Conservation (phyloP, 1,139 yeast genomes). For the Sugiyamaella paludigena region DNA sequence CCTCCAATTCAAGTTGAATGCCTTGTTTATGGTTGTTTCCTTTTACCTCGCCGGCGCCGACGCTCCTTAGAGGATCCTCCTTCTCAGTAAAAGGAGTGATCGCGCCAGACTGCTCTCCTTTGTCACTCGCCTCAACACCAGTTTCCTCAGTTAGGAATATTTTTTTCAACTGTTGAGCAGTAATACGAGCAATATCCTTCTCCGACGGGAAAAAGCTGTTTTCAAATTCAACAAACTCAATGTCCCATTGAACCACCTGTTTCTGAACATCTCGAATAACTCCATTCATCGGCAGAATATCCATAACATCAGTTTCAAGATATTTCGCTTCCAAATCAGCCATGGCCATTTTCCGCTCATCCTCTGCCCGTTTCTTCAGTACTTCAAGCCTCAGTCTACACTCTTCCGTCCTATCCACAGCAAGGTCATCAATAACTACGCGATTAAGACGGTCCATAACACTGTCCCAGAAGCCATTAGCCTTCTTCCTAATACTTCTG, state of each 20-base stretch:
- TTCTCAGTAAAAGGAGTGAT: conserved; percentile 13
- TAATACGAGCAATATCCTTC: conserved; percentile 85
- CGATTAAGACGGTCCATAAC: conserved; percentile 68
- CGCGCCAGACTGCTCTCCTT: conserved; percentile 8
- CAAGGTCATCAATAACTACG: conserved; percentile 74
- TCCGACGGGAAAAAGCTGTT: conserved; percentile 80
- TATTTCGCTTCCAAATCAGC: conserved; percentile 54
- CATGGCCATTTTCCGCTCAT: conserved; percentile 51
- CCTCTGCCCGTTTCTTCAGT: conserved; percentile 52
- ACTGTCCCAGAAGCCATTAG: conserved; percentile 66
- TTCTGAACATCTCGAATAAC: conserved; percentile 74
- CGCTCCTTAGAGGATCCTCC: conserved; percentile 9
- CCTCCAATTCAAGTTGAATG: too few relatives aligned
- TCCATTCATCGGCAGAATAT: conserved; percentile 66
- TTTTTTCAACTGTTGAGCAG: conserved; percentile 81
- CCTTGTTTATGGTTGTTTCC: neutral
- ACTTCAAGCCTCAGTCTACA: conserved; percentile 61
- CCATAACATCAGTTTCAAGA: conserved; percentile 56
- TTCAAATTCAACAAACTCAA: conserved; percentile 81
- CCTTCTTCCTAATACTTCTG: conserved; percentile 52
- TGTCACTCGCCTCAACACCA: conserved; percentile 13
- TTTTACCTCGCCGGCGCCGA: neutral
- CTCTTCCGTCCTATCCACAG: conserved; percentile 66
- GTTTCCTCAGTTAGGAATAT: conserved; percentile 47
- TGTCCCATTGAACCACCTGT: conserved; percentile 84